Evolutionary conservation across 108 stramenopile species (phyloP).

Genomic region (Bacterosira constricta): DNA sequence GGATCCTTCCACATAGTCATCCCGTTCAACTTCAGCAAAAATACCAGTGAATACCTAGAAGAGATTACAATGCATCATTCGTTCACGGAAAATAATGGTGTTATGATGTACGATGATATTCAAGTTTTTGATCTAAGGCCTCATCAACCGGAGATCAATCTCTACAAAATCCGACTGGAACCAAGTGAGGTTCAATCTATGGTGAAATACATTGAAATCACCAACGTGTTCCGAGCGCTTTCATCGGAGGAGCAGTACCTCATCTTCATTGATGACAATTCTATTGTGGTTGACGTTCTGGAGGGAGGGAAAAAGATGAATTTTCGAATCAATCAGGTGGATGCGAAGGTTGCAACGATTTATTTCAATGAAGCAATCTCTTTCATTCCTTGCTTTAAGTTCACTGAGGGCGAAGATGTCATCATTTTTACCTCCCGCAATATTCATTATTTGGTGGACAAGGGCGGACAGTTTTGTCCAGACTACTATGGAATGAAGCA

Average conservation of each 20-base stretch:
- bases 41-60: constrained; percentile 54
- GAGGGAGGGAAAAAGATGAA: constrained; percentile 31
- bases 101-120: constrained; percentile 59
- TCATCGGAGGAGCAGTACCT: constrained; percentile 50
- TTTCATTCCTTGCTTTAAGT: constrained; percentile 64
- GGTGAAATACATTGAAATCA: constrained; percentile 64
- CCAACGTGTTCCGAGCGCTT: constrained; percentile 48
- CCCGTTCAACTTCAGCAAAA: constrained; percentile 54
- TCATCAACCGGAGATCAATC: constrained; percentile 60
- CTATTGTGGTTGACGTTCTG: constrained; percentile 42
- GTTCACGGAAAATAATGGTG: constrained; percentile 49
- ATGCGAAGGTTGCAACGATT: constrained; percentile 50
- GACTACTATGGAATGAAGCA: constrained; percentile 70
- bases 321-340: constrained; percentile 54
- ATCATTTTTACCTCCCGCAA: constrained; percentile 57
- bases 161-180: constrained; percentile 50
- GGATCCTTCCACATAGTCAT: constrained; percentile 54
- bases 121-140: constrained; percentile 54
- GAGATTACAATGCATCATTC: constrained; percentile 47
- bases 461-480: constrained; percentile 52
- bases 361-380: constrained; percentile 61
- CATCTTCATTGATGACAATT: constrained; percentile 57
- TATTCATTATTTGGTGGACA: constrained; percentile 52
- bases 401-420: constrained; percentile 54
- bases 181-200: constrained; percentile 48